Evolutionary conservation across 2,329 filamentous ascomycete genomes (phyloP).

Genomic region (Beauveria sp.): DNA sequence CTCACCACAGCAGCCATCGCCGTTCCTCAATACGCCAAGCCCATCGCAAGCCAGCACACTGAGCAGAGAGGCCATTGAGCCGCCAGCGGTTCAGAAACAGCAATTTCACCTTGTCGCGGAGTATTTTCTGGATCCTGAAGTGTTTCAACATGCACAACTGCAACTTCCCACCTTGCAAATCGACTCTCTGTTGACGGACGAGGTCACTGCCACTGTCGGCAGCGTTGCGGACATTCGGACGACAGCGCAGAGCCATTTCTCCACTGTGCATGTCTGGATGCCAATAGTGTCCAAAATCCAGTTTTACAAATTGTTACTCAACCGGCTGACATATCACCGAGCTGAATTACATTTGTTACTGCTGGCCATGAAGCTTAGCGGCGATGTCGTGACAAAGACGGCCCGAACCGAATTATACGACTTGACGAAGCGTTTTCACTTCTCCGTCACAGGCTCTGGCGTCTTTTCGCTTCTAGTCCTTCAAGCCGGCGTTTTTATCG

Average conservation of each 20-base stretch:
- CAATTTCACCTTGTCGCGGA: neutral
- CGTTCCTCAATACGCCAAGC: neutral
- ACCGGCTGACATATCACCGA: slow-evolving; percentile 1
- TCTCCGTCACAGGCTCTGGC: slow-evolving; percentile 7
- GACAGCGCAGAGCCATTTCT: slow-evolving; percentile 10
- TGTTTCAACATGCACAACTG: slow-evolving; percentile 2
- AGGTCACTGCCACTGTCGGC: slow-evolving; percentile 3
- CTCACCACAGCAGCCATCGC: neutral
- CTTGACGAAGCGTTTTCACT: slow-evolving; percentile 11
- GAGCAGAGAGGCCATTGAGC: neutral
- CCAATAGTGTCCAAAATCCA: slow-evolving; percentile 12
- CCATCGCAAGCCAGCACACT: neutral
- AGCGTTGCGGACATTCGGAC: slow-evolving; percentile 11
- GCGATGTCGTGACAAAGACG: neutral
- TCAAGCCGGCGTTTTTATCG: slow-evolving; percentile 11
- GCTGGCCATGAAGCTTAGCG: slow-evolving; percentile 12
- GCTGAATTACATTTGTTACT: slow-evolving; percentile 10
- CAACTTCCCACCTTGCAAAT: neutral
- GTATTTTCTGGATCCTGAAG: neutral
- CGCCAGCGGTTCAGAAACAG: neutral
- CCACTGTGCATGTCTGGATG: slow-evolving; percentile 15
- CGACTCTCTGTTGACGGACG: neutral
- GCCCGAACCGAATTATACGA: slow-evolving; percentile 9
- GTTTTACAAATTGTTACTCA: slow-evolving; percentile 8
- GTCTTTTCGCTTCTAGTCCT: slow-evolving; percentile 11